Conservation (phyloP, 257 asterid genomes). For the Solanum verrucosum region DNA sequence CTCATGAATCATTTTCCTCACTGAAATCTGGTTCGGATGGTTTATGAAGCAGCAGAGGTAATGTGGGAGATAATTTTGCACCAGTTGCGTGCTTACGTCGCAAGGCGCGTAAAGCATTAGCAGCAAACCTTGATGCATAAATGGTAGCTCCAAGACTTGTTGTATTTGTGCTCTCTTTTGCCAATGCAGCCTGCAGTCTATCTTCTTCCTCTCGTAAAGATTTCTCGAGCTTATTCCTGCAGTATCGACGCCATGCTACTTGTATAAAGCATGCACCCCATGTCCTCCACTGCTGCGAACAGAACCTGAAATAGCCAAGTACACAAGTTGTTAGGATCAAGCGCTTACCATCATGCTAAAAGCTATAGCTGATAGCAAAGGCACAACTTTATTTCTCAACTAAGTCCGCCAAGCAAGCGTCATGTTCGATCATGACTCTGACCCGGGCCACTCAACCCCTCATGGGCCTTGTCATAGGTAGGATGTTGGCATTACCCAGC, state of each 20-base stretch:
- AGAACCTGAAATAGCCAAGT: constrained; percentile 21
- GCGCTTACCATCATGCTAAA: too few relatives aligned
- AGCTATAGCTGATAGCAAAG: background rate
- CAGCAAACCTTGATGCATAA: constrained; percentile 51
- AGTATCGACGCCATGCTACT: constrained; percentile 54
- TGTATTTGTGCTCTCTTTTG: constrained; percentile 9
- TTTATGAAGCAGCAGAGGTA: constrained; percentile 47
- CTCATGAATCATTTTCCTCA: background rate
- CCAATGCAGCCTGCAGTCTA: constrained; percentile 17
- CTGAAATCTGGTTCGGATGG: constrained; percentile 60
- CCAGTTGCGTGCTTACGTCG: background rate
- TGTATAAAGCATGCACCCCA: constrained; percentile 70
- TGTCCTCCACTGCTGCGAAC: constrained; percentile 64
- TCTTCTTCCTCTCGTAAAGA: constrained; percentile 36
- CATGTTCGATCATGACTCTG: background rate
- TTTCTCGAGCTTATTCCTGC: constrained; percentile 39
- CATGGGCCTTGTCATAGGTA: background rate
- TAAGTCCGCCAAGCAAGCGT: background rate
- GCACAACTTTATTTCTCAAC: background rate
- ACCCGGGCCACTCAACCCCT: background rate
- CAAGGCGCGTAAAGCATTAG: constrained; percentile 21
- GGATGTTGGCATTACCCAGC: background rate
- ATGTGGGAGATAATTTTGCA: constrained; percentile 19
- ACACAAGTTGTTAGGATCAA: background rate
- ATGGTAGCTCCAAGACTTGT: constrained; percentile 37